Base-by-base conservation (phyloP, 805 yeast genomes). In the Candida nemodendra region DNA sequence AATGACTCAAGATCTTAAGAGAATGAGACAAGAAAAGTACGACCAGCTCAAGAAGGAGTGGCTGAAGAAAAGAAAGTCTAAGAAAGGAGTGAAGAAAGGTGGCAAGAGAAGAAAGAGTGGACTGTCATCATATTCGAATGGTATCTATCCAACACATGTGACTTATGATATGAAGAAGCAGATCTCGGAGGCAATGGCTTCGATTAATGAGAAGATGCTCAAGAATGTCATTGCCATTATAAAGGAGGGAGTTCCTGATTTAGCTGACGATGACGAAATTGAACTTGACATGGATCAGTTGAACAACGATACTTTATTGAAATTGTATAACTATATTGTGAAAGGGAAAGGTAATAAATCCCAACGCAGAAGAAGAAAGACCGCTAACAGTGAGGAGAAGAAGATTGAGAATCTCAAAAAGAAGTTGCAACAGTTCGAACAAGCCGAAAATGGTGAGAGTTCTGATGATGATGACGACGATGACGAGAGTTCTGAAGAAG, bases 131-230 rank as follows among this genome's bases (percentile, higher is more conserved):
- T 40, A 27, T 19, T 34, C 46, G 3, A 38, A 41, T 27, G 46
- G 47, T 18, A 39, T 56, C 17, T 60, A 61, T 33, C 65, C 66
- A 38, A 56, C 62, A 11, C 63, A 60, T 37, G 88, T 91, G 36
- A 86, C 96, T 0, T 93, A 87, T 59, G 98, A 90, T 56, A 91
- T 91, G 98, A 93, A 93, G 74, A 86, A 87, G 59, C 93, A 88
- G 60, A 81, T 93, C 41, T 79, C 89, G 39, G 97, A 89, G 56
- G 81, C 81, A 50, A 90, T 93, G 59, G 80, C 82, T 36, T 80
- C 79, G 42, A 59, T 74, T 34, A 76, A 88, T 30, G 95, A 89
- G 48, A 79, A 82, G 62, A 87, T 86, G 66, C 68, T 91, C 52
- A 85, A 82, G 51, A 83, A 84, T 42, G 95, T 89, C 23, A 74